Evolutionary conservation across 345 rosid genomes (phyloP), one percentile per base, ranked within the genome.

Genomic region (Melaleuca alternifolia): DNA sequence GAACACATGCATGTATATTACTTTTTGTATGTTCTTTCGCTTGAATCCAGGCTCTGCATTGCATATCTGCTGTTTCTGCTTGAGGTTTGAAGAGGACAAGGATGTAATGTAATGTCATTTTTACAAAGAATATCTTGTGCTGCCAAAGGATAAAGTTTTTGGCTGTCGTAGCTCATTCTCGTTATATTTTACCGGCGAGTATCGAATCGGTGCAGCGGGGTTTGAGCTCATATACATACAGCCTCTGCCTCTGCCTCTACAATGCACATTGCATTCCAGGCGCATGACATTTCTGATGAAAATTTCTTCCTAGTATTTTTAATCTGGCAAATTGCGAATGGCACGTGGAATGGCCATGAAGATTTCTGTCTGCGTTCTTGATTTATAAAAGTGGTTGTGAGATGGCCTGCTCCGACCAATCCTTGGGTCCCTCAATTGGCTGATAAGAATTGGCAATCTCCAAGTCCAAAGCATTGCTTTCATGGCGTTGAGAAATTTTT

Each of bases 21-120:
- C 89, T 88, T 86, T 87, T 85, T 79, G 84, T 88, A 89, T 85
- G 88, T 85, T 90, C 86, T 87, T 79, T 91, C 88, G 90, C 91
- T 89, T 89, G 90, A 87, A 53, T 84, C 85, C 85, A 82, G 53
- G 76, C 79, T 83, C 24, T 71, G 48, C 79, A 18, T 53, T 50
- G 50, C 86, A 28, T 83, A 28, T 83, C 59, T 37, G 9, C 56
- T 15, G 84, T 83, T 83, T 83, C 84, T 50, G 87, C 23, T 84
- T 75, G 86, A 81, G 83, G 88, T 33, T 87, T 51, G 54, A 86
- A 89, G 65, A 51, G 44, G 85, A 65, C 21, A 71, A 71, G 46
- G 46, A 71, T 33, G 79, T 33, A 30, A 62, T 62, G 75, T 62
- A 71, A 71, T 71, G 26, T 41, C 48, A 71, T n/a, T 18, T 71